A percentile compares a stretch with the other conserved stretches of the same genome.
Evolutionary conservation across 345 rosid genomes (phyloP).

Genomic region (Camelina hispida): DNA sequence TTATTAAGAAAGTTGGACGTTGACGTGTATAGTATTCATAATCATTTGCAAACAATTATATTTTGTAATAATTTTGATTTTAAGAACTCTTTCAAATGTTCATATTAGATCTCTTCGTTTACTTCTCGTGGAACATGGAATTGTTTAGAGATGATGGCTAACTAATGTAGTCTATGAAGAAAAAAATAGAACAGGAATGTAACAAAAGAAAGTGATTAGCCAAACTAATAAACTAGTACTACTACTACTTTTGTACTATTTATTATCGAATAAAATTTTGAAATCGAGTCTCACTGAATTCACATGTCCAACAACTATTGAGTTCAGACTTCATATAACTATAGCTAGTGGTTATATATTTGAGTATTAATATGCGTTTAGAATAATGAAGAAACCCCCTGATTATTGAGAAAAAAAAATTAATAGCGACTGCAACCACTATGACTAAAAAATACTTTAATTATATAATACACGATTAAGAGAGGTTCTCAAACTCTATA

Average conservation of each 20-base stretch:
- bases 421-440: slow-evolving; percentile 30
- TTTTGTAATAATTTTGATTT: not conserved
- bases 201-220: not conserved
- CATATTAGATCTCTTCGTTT: slow-evolving; percentile 24
- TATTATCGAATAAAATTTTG: slow-evolving; percentile 7
- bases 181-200: not conserved
- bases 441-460: slow-evolving; percentile 28
- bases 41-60: not conserved
- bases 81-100: not conserved
- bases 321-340: slow-evolving; percentile 22
- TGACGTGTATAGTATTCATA: slow-evolving; percentile 25
- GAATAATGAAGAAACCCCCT: slow-evolving; percentile 17
- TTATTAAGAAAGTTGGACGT: slow-evolving; percentile 25
- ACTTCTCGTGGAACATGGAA: slow-evolving; percentile 7
- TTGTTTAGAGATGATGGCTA: slow-evolving; percentile 12
- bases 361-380: slow-evolving; percentile 15
- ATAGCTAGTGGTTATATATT: slow-evolving; percentile 27
- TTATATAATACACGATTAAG: slow-evolving; percentile 24
- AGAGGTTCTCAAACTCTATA: slow-evolving; percentile 35
- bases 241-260: not conserved
- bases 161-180: not conserved
- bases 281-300: slow-evolving; percentile 20
- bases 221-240: not conserved
- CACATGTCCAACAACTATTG: slow-evolving; percentile 37
- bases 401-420: slow-evolving; percentile 16